phyloP scores from a whole-genome alignment of 108 stramenopile species.

The Pseudonitzschia pungens region DNA sequence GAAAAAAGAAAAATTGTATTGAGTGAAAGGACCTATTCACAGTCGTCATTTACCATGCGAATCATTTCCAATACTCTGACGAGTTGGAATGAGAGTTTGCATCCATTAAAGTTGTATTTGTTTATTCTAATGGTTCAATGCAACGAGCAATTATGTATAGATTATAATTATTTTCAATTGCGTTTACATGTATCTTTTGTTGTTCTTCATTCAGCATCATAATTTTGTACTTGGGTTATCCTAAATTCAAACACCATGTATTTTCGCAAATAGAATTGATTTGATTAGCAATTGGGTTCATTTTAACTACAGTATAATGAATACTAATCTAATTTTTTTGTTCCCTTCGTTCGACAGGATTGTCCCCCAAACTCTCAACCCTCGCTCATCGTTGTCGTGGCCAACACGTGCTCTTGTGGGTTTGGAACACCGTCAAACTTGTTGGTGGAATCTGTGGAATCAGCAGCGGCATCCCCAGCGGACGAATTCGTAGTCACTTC shows the following conservation, averaged over 20 bases:
- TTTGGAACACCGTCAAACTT: no score
- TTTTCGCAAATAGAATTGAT: background rate
- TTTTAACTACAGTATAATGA: no score
- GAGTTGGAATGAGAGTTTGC: background rate
- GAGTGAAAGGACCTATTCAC: background rate
- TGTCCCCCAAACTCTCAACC: no score
- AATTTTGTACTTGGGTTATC: background rate
- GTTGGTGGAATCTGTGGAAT: no score
- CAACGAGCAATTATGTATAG: background rate
- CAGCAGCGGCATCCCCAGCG: no score
- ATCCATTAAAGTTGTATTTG: conserved; percentile 15
- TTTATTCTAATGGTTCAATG: conserved; percentile 9
- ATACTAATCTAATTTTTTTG: no score
- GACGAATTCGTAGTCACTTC: no score
- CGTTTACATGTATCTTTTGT: background rate
- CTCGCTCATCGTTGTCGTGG: no score
- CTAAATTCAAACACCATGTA: background rate
- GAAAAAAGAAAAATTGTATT: conserved; percentile 79
- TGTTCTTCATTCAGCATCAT: background rate
- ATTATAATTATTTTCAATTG: background rate
- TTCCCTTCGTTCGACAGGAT: no score
- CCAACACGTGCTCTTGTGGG: no score
- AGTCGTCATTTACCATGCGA: background rate
- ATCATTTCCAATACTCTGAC: background rate
- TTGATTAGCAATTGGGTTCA: no score